These are phyloP conservation scores for Alternaria consortialis DNA, from an alignment of 2,329 filamentous ascomycete genomes.

Conservation along the genomic window DNA sequence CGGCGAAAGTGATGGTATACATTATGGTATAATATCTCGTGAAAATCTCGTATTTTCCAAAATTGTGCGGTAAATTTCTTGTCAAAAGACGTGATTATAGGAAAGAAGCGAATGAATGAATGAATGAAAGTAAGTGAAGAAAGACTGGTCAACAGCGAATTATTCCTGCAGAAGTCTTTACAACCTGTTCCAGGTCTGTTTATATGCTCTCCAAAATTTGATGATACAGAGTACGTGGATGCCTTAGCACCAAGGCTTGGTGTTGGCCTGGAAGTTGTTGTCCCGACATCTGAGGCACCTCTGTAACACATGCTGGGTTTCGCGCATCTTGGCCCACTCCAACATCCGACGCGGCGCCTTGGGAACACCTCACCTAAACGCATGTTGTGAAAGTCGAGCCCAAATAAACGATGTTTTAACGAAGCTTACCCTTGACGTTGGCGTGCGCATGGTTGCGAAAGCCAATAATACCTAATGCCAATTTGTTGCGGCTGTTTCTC, in stretches of 20 bases:
- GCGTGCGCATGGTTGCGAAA: background rate
- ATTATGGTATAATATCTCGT: slow-evolving; percentile 19
- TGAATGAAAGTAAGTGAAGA: slow-evolving; percentile 17
- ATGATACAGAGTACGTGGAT: slow-evolving; percentile 6
- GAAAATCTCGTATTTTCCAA: background rate
- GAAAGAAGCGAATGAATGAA: slow-evolving; percentile 25
- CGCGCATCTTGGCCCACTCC: slow-evolving; percentile 22
- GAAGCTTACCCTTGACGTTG: background rate
- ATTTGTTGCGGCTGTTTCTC: background rate
- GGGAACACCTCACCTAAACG: background rate
- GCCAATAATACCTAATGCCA: background rate
- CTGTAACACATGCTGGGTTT: slow-evolving; percentile 26
- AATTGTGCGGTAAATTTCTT: background rate
- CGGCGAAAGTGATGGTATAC: slow-evolving; percentile 23
- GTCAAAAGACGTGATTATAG: slow-evolving; percentile 12
- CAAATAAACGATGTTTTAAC: background rate
- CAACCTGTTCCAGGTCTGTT: slow-evolving; percentile 1
- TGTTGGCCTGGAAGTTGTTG: slow-evolving; percentile 18
- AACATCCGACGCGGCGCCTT: slow-evolving; percentile 3
- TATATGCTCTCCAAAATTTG: background rate
- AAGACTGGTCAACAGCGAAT: slow-evolving; percentile 39
- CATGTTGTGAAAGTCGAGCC: background rate
- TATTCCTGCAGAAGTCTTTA: slow-evolving; percentile 16
- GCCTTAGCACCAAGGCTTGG: slow-evolving; percentile 34
- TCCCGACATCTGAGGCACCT: slow-evolving; percentile 29